Percentiles rank a stretch among this genome's conserved stretches.
These are phyloP conservation scores for Priceomyces medius DNA, from an alignment of 805 yeast genomes.

Conservation along the genomic window DNA sequence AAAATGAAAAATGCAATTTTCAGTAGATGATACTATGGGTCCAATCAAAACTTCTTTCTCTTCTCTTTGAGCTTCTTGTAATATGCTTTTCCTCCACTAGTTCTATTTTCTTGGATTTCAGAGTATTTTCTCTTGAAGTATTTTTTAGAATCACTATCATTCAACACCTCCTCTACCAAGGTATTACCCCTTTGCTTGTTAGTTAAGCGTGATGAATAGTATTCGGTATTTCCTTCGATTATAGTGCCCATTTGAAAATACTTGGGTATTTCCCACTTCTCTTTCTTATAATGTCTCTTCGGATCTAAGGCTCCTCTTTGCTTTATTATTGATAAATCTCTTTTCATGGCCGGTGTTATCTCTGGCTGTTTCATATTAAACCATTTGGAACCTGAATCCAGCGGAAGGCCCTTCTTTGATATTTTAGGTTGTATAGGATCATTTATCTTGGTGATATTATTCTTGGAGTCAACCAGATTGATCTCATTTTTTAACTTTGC, in stretches of 20 bases:
- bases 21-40: not conserved
- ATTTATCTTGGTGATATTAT: conserved; percentile 34
- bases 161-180: conserved; percentile 77
- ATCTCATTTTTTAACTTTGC: conserved; percentile 14
- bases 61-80: conserved; percentile 61
- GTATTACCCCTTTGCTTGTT: conserved; percentile 74
- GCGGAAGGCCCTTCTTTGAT: conserved; percentile 16
- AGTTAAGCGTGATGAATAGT: conserved; percentile 62
- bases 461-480: conserved; percentile 4
- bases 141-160: conserved; percentile 63
- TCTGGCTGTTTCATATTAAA: conserved; percentile 77
- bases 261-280: conserved; percentile 73
- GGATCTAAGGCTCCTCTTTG: conserved; percentile 93
- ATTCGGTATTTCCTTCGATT: conserved; percentile 78
- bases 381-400: conserved; percentile 65
- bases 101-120: conserved; percentile 68
- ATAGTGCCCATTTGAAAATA: conserved; percentile 88
- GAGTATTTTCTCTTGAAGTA: conserved; percentile 83
- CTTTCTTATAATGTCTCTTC: conserved; percentile 90
- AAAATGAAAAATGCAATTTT: conserved; percentile 1
- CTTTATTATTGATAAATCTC: conserved; percentile 76
- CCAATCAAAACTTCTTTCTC: conserved; percentile 50
- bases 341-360: conserved; percentile 64
- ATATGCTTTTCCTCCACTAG: conserved; percentile 65
- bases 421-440: conserved; percentile 41